These are phyloP conservation scores for Penicillium sp. DNA, from an alignment of 2,329 filamentous ascomycete genomes.

Conservation along the genomic window DNA sequence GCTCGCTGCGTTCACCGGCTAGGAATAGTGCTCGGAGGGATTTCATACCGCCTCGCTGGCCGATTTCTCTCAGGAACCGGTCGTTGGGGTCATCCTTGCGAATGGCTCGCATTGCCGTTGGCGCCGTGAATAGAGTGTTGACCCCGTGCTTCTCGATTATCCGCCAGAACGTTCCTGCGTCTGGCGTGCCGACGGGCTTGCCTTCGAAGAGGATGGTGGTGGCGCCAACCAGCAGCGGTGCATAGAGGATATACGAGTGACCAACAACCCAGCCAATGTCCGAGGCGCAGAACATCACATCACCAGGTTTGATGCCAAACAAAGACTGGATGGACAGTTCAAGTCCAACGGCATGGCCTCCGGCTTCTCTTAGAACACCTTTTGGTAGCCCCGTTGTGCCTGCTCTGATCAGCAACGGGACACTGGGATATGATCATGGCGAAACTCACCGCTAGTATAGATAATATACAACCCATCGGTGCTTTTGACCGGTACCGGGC, in stretches of 20 bases:
- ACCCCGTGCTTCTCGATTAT: constrained; percentile 82
- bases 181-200: constrained; percentile 87
- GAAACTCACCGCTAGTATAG: constrained; percentile 65
- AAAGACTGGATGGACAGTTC: constrained; percentile 78
- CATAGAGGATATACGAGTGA: constrained; percentile 85
- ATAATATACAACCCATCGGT: constrained; percentile 85
- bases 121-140: constrained; percentile 80
- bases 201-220: constrained; percentile 88
- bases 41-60: constrained; percentile 67
- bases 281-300: constrained; percentile 75
- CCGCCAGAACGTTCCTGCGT: constrained; percentile 85
- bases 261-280: constrained; percentile 94
- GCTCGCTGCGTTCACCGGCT: constrained; percentile 86
- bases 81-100: constrained; percentile 80
- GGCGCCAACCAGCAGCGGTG: constrained; percentile 78
- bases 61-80: constrained; percentile 60
- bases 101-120: constrained; percentile 83
- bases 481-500: constrained; percentile 73
- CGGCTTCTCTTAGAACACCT: constrained; percentile 77
- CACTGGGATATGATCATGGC: not conserved
- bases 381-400: constrained; percentile 81
- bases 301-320: constrained; percentile 77
- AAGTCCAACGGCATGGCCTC: constrained; percentile 82
- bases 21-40: constrained; percentile 74
- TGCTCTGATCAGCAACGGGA: constrained; percentile 12